Percentiles rank a stretch among this genome's conserved stretches.
These are phyloP conservation scores for Coemansia sp. DNA, from an alignment of 192 early-diverging fungal species.

Conservation along the genomic window DNA sequence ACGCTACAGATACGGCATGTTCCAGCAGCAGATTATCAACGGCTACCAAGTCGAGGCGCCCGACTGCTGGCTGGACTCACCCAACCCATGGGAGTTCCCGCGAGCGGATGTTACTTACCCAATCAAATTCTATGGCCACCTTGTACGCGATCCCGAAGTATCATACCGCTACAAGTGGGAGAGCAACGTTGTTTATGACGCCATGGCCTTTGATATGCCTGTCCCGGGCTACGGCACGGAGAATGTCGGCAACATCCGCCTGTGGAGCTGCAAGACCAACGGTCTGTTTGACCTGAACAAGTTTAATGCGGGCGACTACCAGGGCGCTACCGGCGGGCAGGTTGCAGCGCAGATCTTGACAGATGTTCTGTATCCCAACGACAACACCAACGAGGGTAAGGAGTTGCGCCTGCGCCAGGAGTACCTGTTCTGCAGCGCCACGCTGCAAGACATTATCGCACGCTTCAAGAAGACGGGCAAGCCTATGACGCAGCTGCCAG, in stretches of 20 bases:
- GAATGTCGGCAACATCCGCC: conserved; percentile 94
- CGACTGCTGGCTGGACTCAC: conserved; percentile 96
- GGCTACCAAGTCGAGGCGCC: conserved; percentile 94
- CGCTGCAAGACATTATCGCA: conserved; percentile 83
- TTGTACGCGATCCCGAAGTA: conserved; percentile 73
- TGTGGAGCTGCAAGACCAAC: conserved; percentile 94
- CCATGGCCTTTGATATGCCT: conserved; percentile 95
- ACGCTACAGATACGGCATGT: conserved; percentile 98
- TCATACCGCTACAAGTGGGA: conserved; percentile 78
- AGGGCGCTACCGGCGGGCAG: conserved; percentile 87
- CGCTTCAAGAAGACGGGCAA: conserved; percentile 88
- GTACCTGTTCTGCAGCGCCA: conserved; percentile 94
- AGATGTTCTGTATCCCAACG: conserved; percentile 94
- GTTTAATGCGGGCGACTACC: conserved; percentile 92
- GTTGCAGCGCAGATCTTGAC: conserved; percentile 93
- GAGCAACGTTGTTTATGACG: conserved; percentile 80
- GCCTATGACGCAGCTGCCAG: conserved; percentile 86
- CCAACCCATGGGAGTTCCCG: conserved; percentile 97
- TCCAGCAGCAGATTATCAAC: conserved; percentile 95
- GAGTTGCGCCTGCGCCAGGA: conserved; percentile 96
- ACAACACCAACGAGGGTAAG: conserved; percentile 97
- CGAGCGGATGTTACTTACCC: conserved; percentile 89
- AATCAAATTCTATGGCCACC: conserved; percentile 86
- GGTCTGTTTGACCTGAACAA: conserved; percentile 82
- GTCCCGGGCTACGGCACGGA: conserved; percentile 95